Percentiles rank a stretch among this genome's conserved stretches.
phyloP scores from a whole-genome alignment of 441 rosid genomes.

The Dalechampia spathulata region DNA sequence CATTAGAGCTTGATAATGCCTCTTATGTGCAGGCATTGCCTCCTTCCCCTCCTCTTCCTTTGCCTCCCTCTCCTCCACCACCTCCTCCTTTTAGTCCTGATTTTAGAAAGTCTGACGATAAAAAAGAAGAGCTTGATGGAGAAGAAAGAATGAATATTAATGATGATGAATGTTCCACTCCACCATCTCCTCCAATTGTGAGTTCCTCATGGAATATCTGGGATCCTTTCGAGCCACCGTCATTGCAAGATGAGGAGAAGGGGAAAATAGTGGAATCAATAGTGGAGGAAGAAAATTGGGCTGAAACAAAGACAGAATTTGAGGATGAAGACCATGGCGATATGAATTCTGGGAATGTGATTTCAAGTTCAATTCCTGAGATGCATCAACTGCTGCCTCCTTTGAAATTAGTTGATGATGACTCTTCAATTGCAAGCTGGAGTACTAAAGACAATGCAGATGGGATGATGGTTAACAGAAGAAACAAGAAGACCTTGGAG shows the following conservation, averaged over 20 bases:
- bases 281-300: slow-evolving; percentile 64
- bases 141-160: slow-evolving; percentile 38
- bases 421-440: slow-evolving; percentile 52
- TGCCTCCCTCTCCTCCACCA: slow-evolving; percentile 78
- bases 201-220: slow-evolving; percentile 46
- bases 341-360: slow-evolving; percentile 23
- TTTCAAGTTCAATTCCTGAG: slow-evolving; percentile 24
- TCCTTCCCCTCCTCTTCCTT: slow-evolving; percentile 45
- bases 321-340: slow-evolving; percentile 54
- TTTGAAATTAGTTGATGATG: slow-evolving; percentile 44
- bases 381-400: slow-evolving; percentile 23
- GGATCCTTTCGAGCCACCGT: slow-evolving; percentile 39
- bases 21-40: slow-evolving; percentile 29
- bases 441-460: slow-evolving; percentile 39
- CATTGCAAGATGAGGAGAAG: slow-evolving; percentile 17
- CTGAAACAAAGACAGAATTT: slow-evolving; percentile 61
- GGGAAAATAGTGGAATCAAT: slow-evolving; percentile 31
- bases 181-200: slow-evolving; percentile 37
- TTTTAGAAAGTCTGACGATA: slow-evolving; percentile 24
- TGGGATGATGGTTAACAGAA: slow-evolving; percentile 30
- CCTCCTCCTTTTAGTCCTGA: slow-evolving; percentile 79
- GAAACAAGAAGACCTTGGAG: slow-evolving; percentile 60
- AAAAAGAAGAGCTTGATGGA: slow-evolving; percentile 22
- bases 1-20: slow-evolving; percentile 58
- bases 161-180: slow-evolving; percentile 25